A percentile compares a stretch with the other conserved stretches of the same genome.
Conservation (phyloP, 805 yeast species). For the Brettanomyces sp. region DNA sequence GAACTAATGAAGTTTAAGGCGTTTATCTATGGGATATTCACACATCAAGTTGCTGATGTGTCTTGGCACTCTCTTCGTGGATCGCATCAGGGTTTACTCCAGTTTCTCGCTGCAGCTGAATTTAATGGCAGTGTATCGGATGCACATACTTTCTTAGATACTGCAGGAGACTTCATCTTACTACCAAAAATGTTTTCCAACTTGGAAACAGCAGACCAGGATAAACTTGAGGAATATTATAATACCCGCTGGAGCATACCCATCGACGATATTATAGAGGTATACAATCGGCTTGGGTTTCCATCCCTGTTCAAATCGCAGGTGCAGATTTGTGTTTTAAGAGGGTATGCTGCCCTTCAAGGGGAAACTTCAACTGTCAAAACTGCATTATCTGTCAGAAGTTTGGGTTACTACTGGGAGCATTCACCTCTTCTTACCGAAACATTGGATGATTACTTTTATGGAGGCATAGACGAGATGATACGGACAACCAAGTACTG, state of each 20-base stretch:
- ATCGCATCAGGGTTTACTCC: conserved; percentile 41
- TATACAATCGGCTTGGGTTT: conserved; percentile 29
- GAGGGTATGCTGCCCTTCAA: conserved; percentile 44
- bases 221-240: conserved; percentile 15
- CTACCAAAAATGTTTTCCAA: conserved; percentile 30
- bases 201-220: conserved; percentile 6
- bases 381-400: conserved; percentile 1
- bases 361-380: conserved; percentile 30
- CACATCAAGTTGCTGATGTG: conserved; percentile 57
- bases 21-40: conserved; percentile 47
- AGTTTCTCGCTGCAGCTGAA: conserved; percentile 40
- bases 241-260: conserved; percentile 35
- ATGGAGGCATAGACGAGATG: conserved; percentile 47
- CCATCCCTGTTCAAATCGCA: conserved; percentile 23
- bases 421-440: conserved; percentile 36
- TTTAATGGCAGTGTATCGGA: conserved; percentile 37
- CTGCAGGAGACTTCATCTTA: conserved; percentile 54
- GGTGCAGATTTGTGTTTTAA: conserved; percentile 39
- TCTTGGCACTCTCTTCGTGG: conserved; percentile 59
- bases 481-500: conserved; percentile 31
- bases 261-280: conserved; percentile 29
- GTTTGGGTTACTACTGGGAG: conserved; percentile 9
- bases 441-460: conserved; percentile 35
- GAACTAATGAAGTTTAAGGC: conserved; percentile 31
- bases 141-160: conserved; percentile 50